Percentiles rank a stretch among this genome's conserved stretches.
phyloP scores from a whole-genome alignment of 345 rosid species.

The Euphorbia peplus region DNA sequence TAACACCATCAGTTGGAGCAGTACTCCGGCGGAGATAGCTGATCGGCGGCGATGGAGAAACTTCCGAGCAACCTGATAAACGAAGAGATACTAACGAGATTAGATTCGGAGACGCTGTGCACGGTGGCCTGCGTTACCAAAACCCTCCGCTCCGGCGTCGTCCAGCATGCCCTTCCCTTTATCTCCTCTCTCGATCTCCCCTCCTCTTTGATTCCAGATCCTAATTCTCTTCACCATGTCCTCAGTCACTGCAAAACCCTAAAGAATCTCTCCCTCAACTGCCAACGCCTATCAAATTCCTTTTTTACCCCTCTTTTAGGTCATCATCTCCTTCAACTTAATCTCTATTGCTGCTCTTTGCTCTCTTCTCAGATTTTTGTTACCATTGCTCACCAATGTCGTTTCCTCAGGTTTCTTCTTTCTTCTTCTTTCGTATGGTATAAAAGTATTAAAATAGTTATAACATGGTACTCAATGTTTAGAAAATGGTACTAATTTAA shows the following conservation, averaged over 20 bases:
- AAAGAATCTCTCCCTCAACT: constrained; percentile 40
- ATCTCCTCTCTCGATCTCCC: constrained; percentile 43
- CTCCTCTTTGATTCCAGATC: constrained; percentile 28
- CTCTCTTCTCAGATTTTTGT: constrained; percentile 34
- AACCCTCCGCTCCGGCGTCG: constrained; percentile 37
- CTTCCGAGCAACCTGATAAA: constrained; percentile 34
- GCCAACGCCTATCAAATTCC: constrained; percentile 40
- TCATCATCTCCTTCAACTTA: constrained; percentile 40
- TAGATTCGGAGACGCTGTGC: constrained; percentile 51
- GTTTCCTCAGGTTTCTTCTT: constrained; percentile 59
- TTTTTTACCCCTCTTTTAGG: constrained; percentile 31
- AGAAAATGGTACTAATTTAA: no score
- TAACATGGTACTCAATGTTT: no score
- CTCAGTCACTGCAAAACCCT: constrained; percentile 32
- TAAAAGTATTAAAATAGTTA: no score
- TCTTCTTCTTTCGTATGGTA: no score
- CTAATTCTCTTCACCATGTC: constrained; percentile 33
- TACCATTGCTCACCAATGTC: constrained; percentile 43
- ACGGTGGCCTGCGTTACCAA: constrained; percentile 51
- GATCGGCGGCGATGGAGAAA: constrained; percentile 13
- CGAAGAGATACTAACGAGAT: constrained; percentile 42
- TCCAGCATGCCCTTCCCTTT: constrained; percentile 38
- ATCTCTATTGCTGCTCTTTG: constrained; percentile 42
- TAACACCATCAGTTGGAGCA: no score
- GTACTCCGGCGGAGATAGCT: no score